phyloP scores from a whole-genome alignment of 2,329 filamentous ascomycete genomes.

The Trichophyton simii region DNA sequence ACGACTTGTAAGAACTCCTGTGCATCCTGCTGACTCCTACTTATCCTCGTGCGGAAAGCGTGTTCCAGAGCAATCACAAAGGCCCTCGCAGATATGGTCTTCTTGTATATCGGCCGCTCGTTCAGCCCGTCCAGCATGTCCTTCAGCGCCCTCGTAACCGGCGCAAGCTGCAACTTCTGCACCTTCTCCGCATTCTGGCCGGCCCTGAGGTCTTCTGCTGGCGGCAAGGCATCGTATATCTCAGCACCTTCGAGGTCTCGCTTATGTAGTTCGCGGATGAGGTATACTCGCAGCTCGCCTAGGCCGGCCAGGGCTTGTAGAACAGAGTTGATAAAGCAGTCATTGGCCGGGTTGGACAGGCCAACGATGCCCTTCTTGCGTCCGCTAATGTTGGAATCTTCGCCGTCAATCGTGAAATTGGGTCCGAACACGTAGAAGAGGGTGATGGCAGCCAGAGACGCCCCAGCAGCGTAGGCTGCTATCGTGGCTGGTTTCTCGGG shows the following conservation, averaged over 20 bases:
- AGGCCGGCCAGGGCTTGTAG: slow-evolving; percentile 86
- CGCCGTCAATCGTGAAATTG: slow-evolving; percentile 88
- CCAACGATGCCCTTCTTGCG: slow-evolving; percentile 84
- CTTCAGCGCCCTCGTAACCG: slow-evolving; percentile 79
- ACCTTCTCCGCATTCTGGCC: slow-evolving; percentile 37
- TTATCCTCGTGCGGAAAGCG: slow-evolving; percentile 83
- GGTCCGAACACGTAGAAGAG: slow-evolving; percentile 95
- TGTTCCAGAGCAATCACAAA: slow-evolving; percentile 75
- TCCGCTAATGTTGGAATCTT: slow-evolving; percentile 46
- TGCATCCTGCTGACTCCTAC: slow-evolving; percentile 88
- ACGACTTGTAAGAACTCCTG: slow-evolving; percentile 95
- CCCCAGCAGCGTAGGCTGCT: slow-evolving; percentile 87
- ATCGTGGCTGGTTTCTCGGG: slow-evolving; percentile 72
- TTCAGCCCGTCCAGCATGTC: slow-evolving; percentile 86
- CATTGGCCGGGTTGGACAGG: slow-evolving; percentile 80
- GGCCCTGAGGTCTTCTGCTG: slow-evolving; percentile 27
- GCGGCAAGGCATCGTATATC: slow-evolving; percentile 55
- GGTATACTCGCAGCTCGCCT: slow-evolving; percentile 74
- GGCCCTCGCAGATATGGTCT: slow-evolving; percentile 76
- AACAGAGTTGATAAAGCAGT: slow-evolving; percentile 93
- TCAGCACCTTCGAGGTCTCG: slow-evolving; percentile 64
- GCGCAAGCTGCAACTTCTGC: slow-evolving; percentile 58
- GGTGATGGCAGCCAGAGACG: slow-evolving; percentile 85
- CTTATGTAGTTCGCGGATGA: slow-evolving; percentile 83
- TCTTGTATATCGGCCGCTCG: slow-evolving; percentile 83